Base-by-base conservation (phyloP, 495 filamentous ascomycete genomes). In the Annulohypoxylon moriforme region DNA sequence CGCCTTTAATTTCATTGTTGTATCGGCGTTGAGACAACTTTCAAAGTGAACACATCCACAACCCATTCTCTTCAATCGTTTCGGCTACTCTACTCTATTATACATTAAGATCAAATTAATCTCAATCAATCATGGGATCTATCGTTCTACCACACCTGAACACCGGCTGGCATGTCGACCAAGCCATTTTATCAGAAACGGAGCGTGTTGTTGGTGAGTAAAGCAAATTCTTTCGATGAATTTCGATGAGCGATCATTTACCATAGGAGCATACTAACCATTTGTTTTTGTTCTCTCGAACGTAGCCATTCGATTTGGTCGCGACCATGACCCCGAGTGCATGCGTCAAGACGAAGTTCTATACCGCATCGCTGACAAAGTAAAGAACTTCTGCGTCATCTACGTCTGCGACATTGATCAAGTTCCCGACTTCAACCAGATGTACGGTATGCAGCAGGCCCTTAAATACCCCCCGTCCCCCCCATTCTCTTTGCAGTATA, bases 91-190 rank as follows among this genome's bases (percentile, higher is more conserved):
- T 42, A 18, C 16, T 20, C n/a, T n/a, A n/a, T n/a, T 13, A 7
- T 20, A 3, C 16, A 4, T 18, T 20, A 44, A 13, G 40, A 8
- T 13, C 36, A 18, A 10, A 14, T 27, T 16, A 11, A 36, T 34
- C 13, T 2, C 5, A 40, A 29, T 52, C 16, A 27, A 60, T 11
- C 10, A 73, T 73, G 71, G 71, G 71, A 16, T 97, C 94, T 60
- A 92, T 98, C 60, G 93, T 98, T 13, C 88, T 99, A 13, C 96
- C 96, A 18, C 96, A 99, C 81, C 87, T 99, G 34, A 87, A 88
- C 62, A 96, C 93, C 11, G 96, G 94, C 71, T 98, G 96, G 95
- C 94, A 97, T 74, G 93, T 97, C 65, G 94, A 97, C 83, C 94
- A 97, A 82, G 93, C 92, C 52, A 97, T 96, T 74, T 89, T 96